Evolutionary conservation across 2,329 filamentous ascomycete species (phyloP), one percentile per base, ranked within the genome.

Genomic region (Macroventuria anomochaeta): DNA sequence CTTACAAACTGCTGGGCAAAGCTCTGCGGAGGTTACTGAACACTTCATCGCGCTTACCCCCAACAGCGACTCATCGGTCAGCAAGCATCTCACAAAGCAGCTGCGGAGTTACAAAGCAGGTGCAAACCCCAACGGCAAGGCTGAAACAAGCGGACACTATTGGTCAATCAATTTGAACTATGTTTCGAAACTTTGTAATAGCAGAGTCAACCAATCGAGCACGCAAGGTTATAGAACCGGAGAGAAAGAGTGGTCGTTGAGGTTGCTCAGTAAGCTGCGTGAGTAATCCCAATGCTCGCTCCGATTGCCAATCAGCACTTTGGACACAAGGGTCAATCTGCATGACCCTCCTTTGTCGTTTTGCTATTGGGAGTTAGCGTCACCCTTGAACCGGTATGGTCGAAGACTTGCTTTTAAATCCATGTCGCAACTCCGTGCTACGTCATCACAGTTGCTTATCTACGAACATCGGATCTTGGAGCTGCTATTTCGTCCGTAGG

Each of bases 21-120:
- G 15, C 33, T 36, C 26, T 8, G 13, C 32, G 8, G 31, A 37
- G 13, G 3, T 20, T 21, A 10, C 25, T 25, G 21, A 5, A 28
- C 25, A 17, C 8, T 12, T 17, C 17, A 23, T 15, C 11, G 6
- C 25, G 10, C 26, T 17, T 11, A 36, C 31, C 15, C 32, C 44
- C 28, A 53, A 39, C 33, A 25, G 18, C 25, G 3, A 11, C 18
- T 39, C 21, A 43, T 48, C 43, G 17, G 43, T 53, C 32, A 53
- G 51, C 43, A 47, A 17, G 25, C 32, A 46, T 48, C 38, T 53
- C 43, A 48, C 51, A 25, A 53, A 53, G 51, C 51, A 39, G 6
- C 13, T 12, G 13, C 38, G 32, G 50, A 38, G 31, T 53, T 53
- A 53, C 50, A 42, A 51, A 51, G 48, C 40, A 44, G 31, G 8